Evolutionary conservation across 2,329 filamentous ascomycete species (phyloP).

Genomic region (Scleromitrula shiraiana): DNA sequence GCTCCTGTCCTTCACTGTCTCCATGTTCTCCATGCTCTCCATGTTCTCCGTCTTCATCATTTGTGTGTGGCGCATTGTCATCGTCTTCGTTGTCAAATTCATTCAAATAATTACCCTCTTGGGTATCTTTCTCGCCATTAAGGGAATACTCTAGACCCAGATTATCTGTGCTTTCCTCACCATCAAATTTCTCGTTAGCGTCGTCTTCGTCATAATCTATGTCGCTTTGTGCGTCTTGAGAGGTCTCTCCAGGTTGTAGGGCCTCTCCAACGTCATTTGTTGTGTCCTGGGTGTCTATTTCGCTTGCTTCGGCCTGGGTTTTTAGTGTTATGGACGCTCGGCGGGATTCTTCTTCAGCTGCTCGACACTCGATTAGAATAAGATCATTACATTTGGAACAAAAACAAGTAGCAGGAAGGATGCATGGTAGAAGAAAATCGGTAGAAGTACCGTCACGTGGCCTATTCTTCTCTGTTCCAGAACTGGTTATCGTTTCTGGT

Average conservation of each 20-base stretch:
- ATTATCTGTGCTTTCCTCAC: neutral
- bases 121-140: neutral
- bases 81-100: neutral
- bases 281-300: neutral
- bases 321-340: constrained; percentile 17
- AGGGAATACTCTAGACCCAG: neutral
- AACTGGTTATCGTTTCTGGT: constrained; percentile 1
- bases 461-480: constrained; percentile 10
- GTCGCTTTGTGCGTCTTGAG: constrained; percentile 19
- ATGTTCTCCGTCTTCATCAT: constrained; percentile 4
- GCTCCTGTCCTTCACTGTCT: neutral
- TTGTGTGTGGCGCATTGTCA: constrained; percentile 2
- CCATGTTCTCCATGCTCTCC: constrained; percentile 26
- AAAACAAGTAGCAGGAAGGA: constrained; percentile 20
- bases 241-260: neutral
- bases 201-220: constrained; percentile 11
- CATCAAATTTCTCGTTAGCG: neutral
- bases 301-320: constrained; percentile 3
- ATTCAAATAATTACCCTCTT: neutral
- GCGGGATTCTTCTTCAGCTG: constrained; percentile 18
- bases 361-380: constrained; percentile 20
- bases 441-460: constrained; percentile 22
- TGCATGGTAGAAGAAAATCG: constrained; percentile 23
- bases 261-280: neutral
- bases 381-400: constrained; percentile 23